Conservation (phyloP, 306 rosid species). For the Cyclanthera cordifolia region DNA sequence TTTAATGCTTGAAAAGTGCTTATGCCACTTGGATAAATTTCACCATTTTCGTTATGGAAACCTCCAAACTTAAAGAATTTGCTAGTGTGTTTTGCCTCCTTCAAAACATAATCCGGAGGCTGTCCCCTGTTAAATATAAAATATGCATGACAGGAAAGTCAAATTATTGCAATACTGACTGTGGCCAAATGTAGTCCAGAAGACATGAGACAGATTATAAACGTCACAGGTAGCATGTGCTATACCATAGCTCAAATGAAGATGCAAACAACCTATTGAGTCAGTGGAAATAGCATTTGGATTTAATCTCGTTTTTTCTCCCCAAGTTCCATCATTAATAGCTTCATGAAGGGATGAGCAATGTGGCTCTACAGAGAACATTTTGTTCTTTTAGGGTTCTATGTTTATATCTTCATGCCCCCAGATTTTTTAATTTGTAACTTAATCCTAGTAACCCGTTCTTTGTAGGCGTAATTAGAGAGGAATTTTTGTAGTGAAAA, state of each 20-base stretch:
- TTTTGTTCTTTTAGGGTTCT: background rate
- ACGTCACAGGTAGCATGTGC: background rate
- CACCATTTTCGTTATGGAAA: slow-evolving; percentile 52
- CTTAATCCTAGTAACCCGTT: background rate
- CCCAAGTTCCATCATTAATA: background rate
- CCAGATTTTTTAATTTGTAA: background rate
- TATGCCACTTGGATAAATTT: slow-evolving; percentile 37
- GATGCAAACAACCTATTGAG: background rate
- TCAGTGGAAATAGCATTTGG: background rate
- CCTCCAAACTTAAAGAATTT: slow-evolving; percentile 83
- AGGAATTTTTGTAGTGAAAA: background rate
- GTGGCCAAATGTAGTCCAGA: background rate
- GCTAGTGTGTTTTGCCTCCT: slow-evolving; percentile 87
- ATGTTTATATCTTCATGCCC: background rate
- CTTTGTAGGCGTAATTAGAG: background rate
- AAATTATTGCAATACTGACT: slow-evolving; percentile 5
- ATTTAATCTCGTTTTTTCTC: background rate
- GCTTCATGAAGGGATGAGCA: background rate
- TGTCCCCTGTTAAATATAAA: slow-evolving; percentile 57
- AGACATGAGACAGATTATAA: background rate
- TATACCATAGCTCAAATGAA: background rate
- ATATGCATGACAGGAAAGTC: slow-evolving; percentile 15
- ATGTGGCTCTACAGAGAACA: background rate
- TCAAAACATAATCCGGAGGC: slow-evolving; percentile 86
- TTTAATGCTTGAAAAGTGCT: slow-evolving; percentile 75